Percentiles rank a stretch among this genome's conserved stretches.
These are phyloP conservation scores for Piper betle DNA, from an alignment of 164 flowering plant species.

Conservation along the genomic window DNA sequence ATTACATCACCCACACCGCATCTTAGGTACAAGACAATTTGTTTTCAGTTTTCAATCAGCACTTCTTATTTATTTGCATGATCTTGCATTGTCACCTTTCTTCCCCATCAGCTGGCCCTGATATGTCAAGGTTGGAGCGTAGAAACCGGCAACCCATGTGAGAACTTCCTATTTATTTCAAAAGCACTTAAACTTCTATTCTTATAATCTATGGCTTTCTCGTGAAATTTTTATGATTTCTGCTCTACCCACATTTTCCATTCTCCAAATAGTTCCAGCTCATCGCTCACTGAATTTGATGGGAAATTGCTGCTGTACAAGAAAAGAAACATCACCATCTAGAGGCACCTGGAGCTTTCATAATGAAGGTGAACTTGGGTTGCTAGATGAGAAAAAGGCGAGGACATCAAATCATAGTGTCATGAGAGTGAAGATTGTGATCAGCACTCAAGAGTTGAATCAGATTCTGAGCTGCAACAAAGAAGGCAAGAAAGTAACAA, in stretches of 20 bases:
- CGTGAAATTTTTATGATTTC: background rate
- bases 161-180: background rate
- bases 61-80: background rate
- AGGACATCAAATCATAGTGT: slow-evolving; percentile 2
- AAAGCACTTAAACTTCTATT: too few species aligned
- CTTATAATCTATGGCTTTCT: too few species aligned
- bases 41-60: background rate
- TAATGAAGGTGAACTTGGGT: background rate
- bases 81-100: background rate
- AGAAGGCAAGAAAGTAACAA: background rate
- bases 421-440: slow-evolving; percentile 5
- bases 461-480: slow-evolving; percentile 2
- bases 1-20: background rate
- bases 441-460: slow-evolving; percentile 2
- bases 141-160: too few species aligned
- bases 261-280: too few species aligned
- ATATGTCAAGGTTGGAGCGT: background rate
- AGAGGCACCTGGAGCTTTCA: background rate
- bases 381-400: slow-evolving; percentile 6
- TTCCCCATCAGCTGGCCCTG: background rate
- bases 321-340: background rate
- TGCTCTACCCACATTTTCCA: too few species aligned
- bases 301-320: slow-evolving; percentile 1
- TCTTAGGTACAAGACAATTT: background rate
- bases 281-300: too few species aligned